Conservation (phyloP, 768 basidiomycete genomes). For the Rhizopogon vinicolor region DNA sequence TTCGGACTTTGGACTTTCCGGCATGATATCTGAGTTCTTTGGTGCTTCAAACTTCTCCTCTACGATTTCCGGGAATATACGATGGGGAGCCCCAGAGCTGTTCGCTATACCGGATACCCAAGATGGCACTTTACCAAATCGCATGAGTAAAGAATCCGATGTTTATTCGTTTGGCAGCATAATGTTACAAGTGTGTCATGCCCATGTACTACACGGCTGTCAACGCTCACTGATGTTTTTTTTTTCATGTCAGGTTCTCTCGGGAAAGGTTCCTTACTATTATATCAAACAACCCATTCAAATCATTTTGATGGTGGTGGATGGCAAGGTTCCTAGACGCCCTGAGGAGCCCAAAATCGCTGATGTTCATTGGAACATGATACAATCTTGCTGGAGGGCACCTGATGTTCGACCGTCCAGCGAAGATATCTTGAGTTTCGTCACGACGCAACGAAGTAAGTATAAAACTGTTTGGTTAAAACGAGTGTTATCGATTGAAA, state of each 20-base stretch:
- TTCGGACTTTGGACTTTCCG: conserved; percentile 43
- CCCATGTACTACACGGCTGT: background rate
- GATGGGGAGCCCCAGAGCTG: conserved; percentile 39
- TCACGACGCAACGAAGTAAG: background rate
- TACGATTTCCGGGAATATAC: conserved; percentile 29
- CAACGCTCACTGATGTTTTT: background rate
- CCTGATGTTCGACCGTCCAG: conserved; percentile 6
- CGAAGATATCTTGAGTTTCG: conserved; percentile 15
- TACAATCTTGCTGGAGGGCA: conserved; percentile 2
- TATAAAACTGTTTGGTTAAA: background rate
- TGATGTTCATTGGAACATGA: conserved; percentile 4
- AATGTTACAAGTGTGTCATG: background rate
- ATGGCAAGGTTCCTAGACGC: background rate
- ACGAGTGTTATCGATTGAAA: background rate
- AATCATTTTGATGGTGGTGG: conserved; percentile 3
- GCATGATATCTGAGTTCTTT: conserved; percentile 21
- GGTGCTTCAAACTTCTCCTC: conserved; percentile 27
- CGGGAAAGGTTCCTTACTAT: conserved; percentile 6
- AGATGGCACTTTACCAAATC: conserved; percentile 9
- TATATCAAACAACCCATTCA: conserved; percentile 3
- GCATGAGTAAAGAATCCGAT: conserved; percentile 2
- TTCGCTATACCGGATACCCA: conserved; percentile 12
- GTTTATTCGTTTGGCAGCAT: conserved; percentile 23
- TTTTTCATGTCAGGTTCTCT: background rate
- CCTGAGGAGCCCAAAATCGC: conserved; percentile 2